These are phyloP conservation scores for Halophytophthora polymorphica DNA, from an alignment of 352 stramenopile species.

Conservation along the genomic window DNA sequence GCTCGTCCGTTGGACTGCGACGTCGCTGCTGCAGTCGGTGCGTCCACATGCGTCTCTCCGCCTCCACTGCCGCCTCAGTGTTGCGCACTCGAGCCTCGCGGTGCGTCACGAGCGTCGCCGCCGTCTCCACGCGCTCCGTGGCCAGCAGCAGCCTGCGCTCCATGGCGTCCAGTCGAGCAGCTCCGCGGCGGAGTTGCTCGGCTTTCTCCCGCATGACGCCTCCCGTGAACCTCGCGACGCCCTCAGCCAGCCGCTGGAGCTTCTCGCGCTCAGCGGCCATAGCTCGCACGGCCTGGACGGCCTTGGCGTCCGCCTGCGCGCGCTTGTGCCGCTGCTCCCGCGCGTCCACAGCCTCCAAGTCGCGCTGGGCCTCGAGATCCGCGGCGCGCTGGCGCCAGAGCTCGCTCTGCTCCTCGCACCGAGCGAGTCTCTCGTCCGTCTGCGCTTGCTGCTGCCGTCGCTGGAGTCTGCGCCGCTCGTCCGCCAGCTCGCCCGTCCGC, in stretches of 20 bases:
- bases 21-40: constrained; percentile 26
- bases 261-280: constrained; percentile 48
- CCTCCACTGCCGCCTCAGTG: constrained; percentile 57
- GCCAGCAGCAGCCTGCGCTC: constrained; percentile 34
- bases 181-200: constrained; percentile 29
- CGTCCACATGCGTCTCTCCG: constrained; percentile 33
- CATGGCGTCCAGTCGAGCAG: constrained; percentile 32
- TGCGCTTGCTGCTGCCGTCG: constrained; percentile 9
- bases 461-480: constrained; percentile 6
- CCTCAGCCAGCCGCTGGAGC: constrained; percentile 37
- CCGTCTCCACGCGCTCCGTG: constrained; percentile 40
- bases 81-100: constrained; percentile 60
- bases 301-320: constrained; percentile 34
- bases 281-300: constrained; percentile 42
- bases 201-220: constrained; percentile 47
- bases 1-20: constrained; percentile 1
- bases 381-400: constrained; percentile 49
- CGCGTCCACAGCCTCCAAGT: constrained; percentile 39
- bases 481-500: constrained; percentile 31
- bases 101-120: constrained; percentile 41
- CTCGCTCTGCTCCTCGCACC: constrained; percentile 30
- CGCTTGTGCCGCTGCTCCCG: constrained; percentile 26
- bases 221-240: constrained; percentile 44
- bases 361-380: constrained; percentile 60
- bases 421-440: constrained; percentile 8